Evolutionary conservation across 805 yeast species (phyloP).

Genomic region (Danielia reshetovae): DNA sequence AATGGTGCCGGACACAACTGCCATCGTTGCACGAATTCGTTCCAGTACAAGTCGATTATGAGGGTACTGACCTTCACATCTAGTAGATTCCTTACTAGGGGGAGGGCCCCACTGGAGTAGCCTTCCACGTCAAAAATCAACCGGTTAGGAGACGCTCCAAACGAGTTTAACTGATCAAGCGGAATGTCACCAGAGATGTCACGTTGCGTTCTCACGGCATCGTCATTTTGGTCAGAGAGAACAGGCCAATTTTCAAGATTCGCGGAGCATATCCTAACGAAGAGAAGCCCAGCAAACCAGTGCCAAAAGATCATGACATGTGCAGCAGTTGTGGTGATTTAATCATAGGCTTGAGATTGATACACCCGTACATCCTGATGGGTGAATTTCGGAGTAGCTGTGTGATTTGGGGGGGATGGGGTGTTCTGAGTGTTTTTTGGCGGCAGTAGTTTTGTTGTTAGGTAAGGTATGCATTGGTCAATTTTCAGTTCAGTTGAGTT

Average conservation of each 20-base stretch:
- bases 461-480: no score
- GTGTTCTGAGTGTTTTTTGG: no score
- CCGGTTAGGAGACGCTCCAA: constrained; percentile 30
- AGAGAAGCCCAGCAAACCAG: no score
- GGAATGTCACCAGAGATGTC: constrained; percentile 30
- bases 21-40: constrained; percentile 42
- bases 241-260: constrained; percentile 6
- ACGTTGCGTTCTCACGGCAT: constrained; percentile 31
- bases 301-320: no score
- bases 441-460: no score
- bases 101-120: constrained; percentile 17
- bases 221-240: constrained; percentile 7
- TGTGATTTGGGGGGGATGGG: no score
- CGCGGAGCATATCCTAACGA: no score
- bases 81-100: constrained; percentile 9
- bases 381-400: no score
- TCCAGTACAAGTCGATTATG: constrained; percentile 50
- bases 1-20: constrained; percentile 52
- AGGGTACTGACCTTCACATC: constrained; percentile 13
- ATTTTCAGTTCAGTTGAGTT: no score
- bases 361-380: no score
- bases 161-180: constrained; percentile 28
- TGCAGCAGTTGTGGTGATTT: no score
- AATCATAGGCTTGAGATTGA: no score
- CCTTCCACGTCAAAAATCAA: constrained; percentile 29